These are phyloP conservation scores for Amauroascus niger DNA, from an alignment of 2,329 filamentous ascomycete genomes.

Conservation along the genomic window DNA sequence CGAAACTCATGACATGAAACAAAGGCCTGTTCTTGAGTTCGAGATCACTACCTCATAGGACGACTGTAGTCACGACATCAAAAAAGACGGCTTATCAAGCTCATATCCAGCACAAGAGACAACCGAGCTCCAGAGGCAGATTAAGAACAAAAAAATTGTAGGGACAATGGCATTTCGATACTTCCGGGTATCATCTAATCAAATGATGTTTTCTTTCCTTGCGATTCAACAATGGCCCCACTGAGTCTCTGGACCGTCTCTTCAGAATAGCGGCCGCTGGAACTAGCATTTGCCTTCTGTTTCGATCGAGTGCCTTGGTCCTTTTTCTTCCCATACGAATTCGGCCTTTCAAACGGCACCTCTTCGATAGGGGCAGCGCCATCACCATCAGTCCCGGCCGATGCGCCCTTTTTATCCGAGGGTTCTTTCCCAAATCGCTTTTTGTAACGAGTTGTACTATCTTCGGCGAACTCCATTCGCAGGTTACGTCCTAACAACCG, in stretches of 20 bases:
- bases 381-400: slow-evolving; percentile 15
- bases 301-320: slow-evolving; percentile 23
- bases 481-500: slow-evolving; percentile 67
- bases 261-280: slow-evolving; percentile 35
- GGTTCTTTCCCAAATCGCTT: slow-evolving; percentile 80
- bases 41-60: no score
- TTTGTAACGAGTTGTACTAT: slow-evolving; percentile 78
- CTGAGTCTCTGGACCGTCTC: slow-evolving; percentile 56
- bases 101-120: no score
- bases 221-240: slow-evolving; percentile 65
- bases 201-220: slow-evolving; percentile 75
- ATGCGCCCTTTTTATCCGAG: slow-evolving; percentile 30
- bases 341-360: slow-evolving; percentile 3
- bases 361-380: slow-evolving; percentile 13
- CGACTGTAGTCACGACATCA: no score
- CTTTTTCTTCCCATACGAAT: neutral
- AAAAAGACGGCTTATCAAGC: no score
- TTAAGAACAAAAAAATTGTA: neutral
- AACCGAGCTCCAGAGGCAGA: neutral
- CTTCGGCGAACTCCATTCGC: slow-evolving; percentile 88
- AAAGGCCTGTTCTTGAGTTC: no score
- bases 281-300: slow-evolving; percentile 32
- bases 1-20: no score
- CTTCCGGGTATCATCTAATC: slow-evolving; percentile 41
- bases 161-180: neutral